Evolutionary conservation across 805 yeast species (phyloP), one percentile per base, ranked within the genome.

Genomic region (Saccharomycopsis sp.): DNA sequence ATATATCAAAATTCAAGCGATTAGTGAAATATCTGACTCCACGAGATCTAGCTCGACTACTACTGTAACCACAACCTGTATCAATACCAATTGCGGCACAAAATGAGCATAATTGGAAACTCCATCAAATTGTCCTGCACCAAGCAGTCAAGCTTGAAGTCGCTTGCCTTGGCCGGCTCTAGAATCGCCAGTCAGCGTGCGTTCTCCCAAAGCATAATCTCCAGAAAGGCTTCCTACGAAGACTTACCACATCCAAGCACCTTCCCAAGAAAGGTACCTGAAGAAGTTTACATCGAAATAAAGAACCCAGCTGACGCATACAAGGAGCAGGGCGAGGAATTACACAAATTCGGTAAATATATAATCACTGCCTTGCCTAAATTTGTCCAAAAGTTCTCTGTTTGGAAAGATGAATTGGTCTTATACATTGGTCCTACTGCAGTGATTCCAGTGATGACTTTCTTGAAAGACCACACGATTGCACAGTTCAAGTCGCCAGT

Each of bases 361-460:
- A 70, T 89, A 64, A 85, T 86, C 79, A 79, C 89, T 7, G 81
- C 88, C 63, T 69, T 89, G 74, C 96, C 96, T 53, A 89, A 88
- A 72, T 87, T 75, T 68, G 79, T 89, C 62, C 96, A 89, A 74
- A 86, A 86, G 70, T 89, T 88, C 67, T 78, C 89, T 3, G 96
- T 89, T 54, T 89, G 96, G 96, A 89, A 89, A 73, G 96, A 89
- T 69, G 96, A 89, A 73, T 80, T 89, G 70, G 81, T 86, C 51
- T 72, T 89, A 55, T 85, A 83, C 70, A 82, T 86, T 60, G 87
- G 90, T 2, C 96, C 96, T 52, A 73, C 80, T 23, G 92, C 90
- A 3, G 71, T 89, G 57, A 76, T 83, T 64, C 94, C 90, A n/a
- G 83, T 83, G 59, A 73, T 85, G 70, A 72, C 80, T 22, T 89